Evolutionary conservation across 257 asterid species (phyloP), one percentile per base, ranked within the genome.

Genomic region (Jacaranda mimosifolia): DNA sequence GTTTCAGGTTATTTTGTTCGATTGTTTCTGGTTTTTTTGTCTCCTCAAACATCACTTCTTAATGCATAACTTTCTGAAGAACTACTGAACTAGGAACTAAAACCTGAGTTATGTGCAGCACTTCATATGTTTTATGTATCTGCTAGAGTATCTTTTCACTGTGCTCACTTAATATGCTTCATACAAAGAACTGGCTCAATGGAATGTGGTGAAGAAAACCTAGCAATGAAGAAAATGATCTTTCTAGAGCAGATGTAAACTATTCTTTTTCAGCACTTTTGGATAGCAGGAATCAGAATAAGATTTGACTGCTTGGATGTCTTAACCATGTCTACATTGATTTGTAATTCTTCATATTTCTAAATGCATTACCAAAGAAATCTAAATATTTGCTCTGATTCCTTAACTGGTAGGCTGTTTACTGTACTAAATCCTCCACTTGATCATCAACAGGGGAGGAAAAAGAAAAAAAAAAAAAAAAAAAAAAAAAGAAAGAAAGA

Each of bases 1-100:
- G 70, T 77, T 68, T 77, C 81, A 77, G 81, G 81, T 77, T 77
- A 58, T 64, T 42, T 26, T 26, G 32, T 26, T 26, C 2, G 32
- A 26, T 26, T n/a, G 68, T 40, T 66, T 64, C 26, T 64, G 17
- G 4, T 21, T 17, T 26, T 60, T 11, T 48, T n/a, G n/a, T 49
- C 52, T 48, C 55, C 19, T 18, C n/a, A 9, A 11, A 60, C 67
- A 35, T 62, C 26, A 36, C 60, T 49, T 36, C 56, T 46, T 15
- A 32, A 4, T 26, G 74, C 38, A n/a, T 19, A 67, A 57, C 13
- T 57, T 72, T 53, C 64, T 19, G 39, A 21, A 58, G 15, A 18
- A 58, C 6, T 32, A 18, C 18, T 26, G 32, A 26, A 26, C 32
- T 26, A 26, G 32, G 62, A 56, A 56, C 62, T n/a, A 18, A 17